Evolutionary conservation across 257 asterid genomes (phyloP).

Genomic region (Nicotiana attenuata): DNA sequence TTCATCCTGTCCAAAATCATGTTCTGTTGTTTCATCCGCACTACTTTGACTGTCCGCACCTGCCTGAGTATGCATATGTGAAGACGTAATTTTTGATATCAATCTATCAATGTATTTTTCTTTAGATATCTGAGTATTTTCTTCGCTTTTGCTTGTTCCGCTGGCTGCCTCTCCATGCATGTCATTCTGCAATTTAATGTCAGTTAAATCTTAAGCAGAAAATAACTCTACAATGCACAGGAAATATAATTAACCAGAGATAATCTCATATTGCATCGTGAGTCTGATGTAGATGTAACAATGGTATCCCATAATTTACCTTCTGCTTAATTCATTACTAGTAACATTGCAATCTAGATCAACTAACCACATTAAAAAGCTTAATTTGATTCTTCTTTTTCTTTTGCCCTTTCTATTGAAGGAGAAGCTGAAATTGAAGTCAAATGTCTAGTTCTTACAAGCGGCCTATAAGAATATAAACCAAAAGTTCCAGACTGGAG

Average conservation of each 20-base stretch:
- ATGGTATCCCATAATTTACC: neutral
- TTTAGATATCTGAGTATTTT: conserved; percentile 1
- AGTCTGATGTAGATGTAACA: neutral
- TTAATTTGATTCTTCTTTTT: neutral
- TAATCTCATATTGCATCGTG: neutral
- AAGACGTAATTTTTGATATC: conserved; percentile 16
- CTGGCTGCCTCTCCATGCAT: neutral
- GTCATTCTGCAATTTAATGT: conserved; percentile 8
- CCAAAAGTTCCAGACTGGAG: too few species aligned
- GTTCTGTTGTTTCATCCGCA: conserved; percentile 1
- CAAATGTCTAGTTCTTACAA: neutral
- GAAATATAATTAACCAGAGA: neutral
- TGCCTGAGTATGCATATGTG: conserved; percentile 12
- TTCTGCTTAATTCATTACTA: neutral
- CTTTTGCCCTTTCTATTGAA: neutral
- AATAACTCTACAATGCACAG: neutral
- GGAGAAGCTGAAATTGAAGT: neutral
- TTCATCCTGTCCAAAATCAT: conserved; percentile 20
- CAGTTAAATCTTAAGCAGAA: neutral
- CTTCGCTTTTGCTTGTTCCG: conserved; percentile 9
- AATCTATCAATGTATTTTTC: conserved; percentile 13
- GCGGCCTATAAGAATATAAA: too few species aligned
- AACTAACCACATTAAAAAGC: neutral
- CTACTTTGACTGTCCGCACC: neutral
- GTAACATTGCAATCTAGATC: neutral